A percentile compares a stretch with the other conserved stretches of the same genome.
Conservation (phyloP, 495 filamentous ascomycete species). For the Aspergillus baeticus region DNA sequence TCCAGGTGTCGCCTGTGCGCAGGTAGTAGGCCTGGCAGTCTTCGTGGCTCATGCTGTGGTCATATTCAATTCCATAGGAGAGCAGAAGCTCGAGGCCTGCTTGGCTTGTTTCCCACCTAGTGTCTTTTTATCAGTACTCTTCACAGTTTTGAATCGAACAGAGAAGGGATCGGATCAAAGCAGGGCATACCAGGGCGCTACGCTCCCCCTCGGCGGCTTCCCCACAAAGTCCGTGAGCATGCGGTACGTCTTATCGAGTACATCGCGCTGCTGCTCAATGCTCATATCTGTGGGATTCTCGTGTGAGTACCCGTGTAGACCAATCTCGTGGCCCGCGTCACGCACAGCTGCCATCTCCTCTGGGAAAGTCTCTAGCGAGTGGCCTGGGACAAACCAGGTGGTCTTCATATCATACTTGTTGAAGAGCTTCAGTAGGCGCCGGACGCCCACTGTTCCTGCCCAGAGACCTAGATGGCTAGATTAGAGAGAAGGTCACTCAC, state of each 20-base stretch:
- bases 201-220: constrained; percentile 48
- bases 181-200: constrained; percentile 35
- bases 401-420: constrained; percentile 49
- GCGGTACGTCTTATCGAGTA: constrained; percentile 49
- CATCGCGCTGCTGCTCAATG: constrained; percentile 49
- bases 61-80: constrained; percentile 31
- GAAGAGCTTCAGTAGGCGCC: constrained; percentile 55
- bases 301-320: constrained; percentile 59
- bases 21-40: constrained; percentile 54
- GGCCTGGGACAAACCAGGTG: constrained; percentile 64
- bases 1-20: constrained; percentile 45
- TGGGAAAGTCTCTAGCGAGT: constrained; percentile 61
- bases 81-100: no score
- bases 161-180: no score
- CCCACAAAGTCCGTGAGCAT: constrained; percentile 44
- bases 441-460: constrained; percentile 56
- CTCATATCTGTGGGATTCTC: constrained; percentile 51
- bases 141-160: neutral
- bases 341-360: constrained; percentile 50
- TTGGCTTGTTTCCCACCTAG: constrained; percentile 37
- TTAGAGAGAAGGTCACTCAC: constrained; percentile 43
- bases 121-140: constrained; percentile 45
- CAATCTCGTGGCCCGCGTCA: constrained; percentile 55
- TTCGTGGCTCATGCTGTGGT: constrained; percentile 54
- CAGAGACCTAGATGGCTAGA: constrained; percentile 46